Evolutionary conservation across 2,329 filamentous ascomycete genomes (phyloP), one percentile per base, ranked within the genome.

Genomic region (Periconia digitata): DNA sequence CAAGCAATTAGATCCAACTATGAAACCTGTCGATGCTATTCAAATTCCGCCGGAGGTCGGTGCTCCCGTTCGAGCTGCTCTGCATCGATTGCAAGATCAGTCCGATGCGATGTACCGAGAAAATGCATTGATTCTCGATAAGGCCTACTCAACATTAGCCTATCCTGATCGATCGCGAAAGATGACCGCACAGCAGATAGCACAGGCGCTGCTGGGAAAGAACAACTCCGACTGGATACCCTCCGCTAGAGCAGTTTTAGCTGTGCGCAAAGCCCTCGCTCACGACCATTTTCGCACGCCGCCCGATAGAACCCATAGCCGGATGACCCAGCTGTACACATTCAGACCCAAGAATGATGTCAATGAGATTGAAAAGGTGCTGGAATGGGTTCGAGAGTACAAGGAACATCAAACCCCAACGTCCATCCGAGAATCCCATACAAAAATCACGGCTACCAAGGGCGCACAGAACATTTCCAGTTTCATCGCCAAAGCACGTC

Each of bases 241-340:
- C 0, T 54, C 62, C 1, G 49, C 62, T 55, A 77, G 76, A 22
- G 77, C 79, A 8, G 70, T 90, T 5, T 88, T 90, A 59, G 87
- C 89, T 3, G 83, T 91, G 6, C 85, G 90, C 56, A 81, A 81
- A 47, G 80, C 85, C 8, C 65, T 92, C 7, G 67, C 78, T 20
- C 75, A 78, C 35, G 79, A 85, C 50, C 83, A 85, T 8, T 76
- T 84, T 44, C 81, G 77, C 22, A 89, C 91, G 62, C 76, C 77
- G 53, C 81, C 64, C n/a, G 76, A 79, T 52, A 56, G 51, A 67
- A 77, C 69, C 59, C 79, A 53, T 66, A 78, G 70, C 69, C 79
- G 69, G 64, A 65, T 76, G 62, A 83, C 71, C 60, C 79, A 70
- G 67, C 80, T 87, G 23, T 88, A 86, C 58, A 80, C 85, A 53